phyloP scores from a whole-genome alignment of 2,329 filamentous ascomycete species.

The Colletotrichum australisinense region DNA sequence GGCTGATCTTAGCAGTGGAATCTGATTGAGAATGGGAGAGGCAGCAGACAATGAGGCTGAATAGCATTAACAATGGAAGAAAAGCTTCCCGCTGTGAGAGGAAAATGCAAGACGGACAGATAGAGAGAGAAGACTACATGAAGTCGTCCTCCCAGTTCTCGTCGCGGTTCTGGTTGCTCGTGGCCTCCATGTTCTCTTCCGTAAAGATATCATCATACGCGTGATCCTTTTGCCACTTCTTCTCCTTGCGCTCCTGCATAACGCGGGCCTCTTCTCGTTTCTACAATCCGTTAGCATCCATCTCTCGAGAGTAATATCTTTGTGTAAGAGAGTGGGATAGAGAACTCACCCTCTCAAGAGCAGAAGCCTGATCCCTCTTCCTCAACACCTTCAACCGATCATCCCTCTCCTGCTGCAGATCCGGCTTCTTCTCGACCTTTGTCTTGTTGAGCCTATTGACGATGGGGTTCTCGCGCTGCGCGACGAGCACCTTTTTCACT shows the following conservation, averaged over 20 bases:
- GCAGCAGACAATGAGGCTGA: background rate
- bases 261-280: constrained; percentile 81
- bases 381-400: constrained; percentile 78
- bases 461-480: constrained; percentile 85
- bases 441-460: constrained; percentile 99
- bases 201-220: constrained; percentile 94
- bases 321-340: background rate
- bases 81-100: background rate
- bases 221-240: constrained; percentile 97
- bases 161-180: constrained; percentile 87
- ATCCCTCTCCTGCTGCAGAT: constrained; percentile 85
- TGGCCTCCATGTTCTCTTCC: constrained; percentile 80
- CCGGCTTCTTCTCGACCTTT: constrained; percentile 86
- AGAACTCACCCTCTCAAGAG: constrained; percentile 68
- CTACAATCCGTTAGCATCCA: constrained; percentile 41
- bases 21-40: background rate
- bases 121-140: constrained; percentile 68
- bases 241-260: constrained; percentile 84
- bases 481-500: constrained; percentile 85
- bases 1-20: too few species aligned
- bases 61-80: background rate
- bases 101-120: background rate
- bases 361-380: constrained; percentile 74
- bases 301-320: too few species aligned
- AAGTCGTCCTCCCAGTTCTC: constrained; percentile 91